phyloP scores from a whole-genome alignment of 768 basidiomycete genomes.

The Pleurotus sapidus region DNA sequence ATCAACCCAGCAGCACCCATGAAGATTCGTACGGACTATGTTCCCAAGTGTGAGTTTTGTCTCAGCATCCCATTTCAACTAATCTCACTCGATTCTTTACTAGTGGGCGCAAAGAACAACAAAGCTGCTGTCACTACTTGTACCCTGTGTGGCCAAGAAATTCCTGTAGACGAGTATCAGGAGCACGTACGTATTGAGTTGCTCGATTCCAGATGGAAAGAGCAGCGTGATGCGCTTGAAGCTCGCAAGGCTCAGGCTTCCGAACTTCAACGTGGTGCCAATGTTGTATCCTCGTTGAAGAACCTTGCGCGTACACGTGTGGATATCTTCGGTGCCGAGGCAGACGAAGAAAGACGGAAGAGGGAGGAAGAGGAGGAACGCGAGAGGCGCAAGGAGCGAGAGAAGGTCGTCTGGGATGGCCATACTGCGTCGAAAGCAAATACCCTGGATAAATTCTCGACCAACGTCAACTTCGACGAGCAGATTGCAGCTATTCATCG shows the following conservation, averaged over 20 bases:
- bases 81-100: conserved; percentile 6
- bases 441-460: conserved; percentile 91
- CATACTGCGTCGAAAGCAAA: conserved; percentile 92
- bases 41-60: conserved; percentile 75
- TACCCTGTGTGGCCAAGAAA: conserved; percentile 92
- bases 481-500: conserved; percentile 97
- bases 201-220: conserved; percentile 97
- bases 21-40: conserved; percentile 96
- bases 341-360: conserved; percentile 87
- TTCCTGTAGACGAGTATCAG: conserved; percentile 92
- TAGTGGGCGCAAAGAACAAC: conserved; percentile 67
- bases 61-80: not conserved
- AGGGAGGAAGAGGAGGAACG: conserved; percentile 85
- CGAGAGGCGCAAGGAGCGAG: conserved; percentile 79
- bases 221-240: conserved; percentile 87
- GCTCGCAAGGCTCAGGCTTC: conserved; percentile 87
- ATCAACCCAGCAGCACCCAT: conserved; percentile 74
- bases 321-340: conserved; percentile 95
- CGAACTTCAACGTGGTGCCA: conserved; percentile 85
- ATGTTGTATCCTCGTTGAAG: conserved; percentile 90
- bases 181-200: conserved; percentile 99
- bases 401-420: conserved; percentile 98
- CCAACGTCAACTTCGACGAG: conserved; percentile 92
- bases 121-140: conserved; percentile 82
- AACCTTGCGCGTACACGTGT: conserved; percentile 94